Evolutionary conservation across 1,284 basidiomycete genomes (phyloP), one percentile per base, ranked within the genome.

Genomic region (Laetiporus sulphureus): DNA sequence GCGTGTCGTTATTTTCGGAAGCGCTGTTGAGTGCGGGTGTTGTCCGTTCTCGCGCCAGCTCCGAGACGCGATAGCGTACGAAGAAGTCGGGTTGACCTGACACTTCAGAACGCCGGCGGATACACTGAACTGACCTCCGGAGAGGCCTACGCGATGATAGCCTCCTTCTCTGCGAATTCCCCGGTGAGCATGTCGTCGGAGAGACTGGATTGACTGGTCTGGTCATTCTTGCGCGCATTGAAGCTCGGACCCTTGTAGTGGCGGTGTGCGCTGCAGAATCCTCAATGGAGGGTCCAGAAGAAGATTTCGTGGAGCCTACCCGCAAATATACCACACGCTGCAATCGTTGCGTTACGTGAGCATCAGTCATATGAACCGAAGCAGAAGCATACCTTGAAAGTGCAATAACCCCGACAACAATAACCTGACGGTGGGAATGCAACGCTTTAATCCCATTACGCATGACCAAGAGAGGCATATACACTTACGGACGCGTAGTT

Each of bases 401-500:
- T 16, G 66, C 50, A 33, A 67, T 47, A 32, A 68, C 64, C 11
- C 62, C 53, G 15, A 54, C 62, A 0, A 65, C 67, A 42, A 68
- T 68, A 24, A 64, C 57, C 59, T 60, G 21, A 5, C 30, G 16
- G 25, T 15, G 12, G 3, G 25, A 21, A 3, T 0, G 10, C 7
- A 4, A 36, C n/a, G 42, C 23, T 35, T 32, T 20, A 18, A 2
- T 24, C 21, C 21, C n/a, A 29, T 22, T 15, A 15, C 12, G 7
- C 19, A 5, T 22, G 15, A 11, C 1, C n/a, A 13, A 16, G 16
- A 38, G 12, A 23, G 8, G 3, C 5, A 23, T 16, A 18, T 16
- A 27, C 2, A 54, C 54, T 57, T 3, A 67, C 65, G 2, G 79
- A 72, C 27, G 83, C 78, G 57, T 89, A 90, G 58, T 90, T 90